Evolutionary conservation across 306 rosid genomes (phyloP).

Genomic region (Quercus alba): DNA sequence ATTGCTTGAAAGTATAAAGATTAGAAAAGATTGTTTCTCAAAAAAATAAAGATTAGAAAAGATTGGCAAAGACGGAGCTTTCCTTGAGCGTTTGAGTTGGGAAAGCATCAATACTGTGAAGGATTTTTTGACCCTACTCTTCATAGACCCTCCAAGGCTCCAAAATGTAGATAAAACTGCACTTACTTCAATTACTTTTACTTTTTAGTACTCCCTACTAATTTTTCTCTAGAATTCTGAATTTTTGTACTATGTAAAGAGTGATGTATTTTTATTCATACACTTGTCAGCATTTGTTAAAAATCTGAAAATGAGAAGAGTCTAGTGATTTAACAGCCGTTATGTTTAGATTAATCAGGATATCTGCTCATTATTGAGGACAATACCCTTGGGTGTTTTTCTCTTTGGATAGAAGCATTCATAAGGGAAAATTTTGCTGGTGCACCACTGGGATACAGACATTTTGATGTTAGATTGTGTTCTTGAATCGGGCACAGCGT

Average conservation of each 20-base stretch:
- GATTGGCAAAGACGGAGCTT: constrained; percentile 98
- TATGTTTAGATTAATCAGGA: not conserved
- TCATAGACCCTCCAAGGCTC: constrained; percentile 66
- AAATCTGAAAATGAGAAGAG: not conserved
- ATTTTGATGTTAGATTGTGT: not conserved
- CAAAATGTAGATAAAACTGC: constrained; percentile 57
- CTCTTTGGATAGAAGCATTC: not conserved
- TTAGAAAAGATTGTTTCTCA: constrained; percentile 90
- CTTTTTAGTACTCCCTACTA: not conserved
- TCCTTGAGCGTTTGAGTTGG: constrained; percentile 66
- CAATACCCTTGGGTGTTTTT: not conserved
- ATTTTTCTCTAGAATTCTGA: not conserved
- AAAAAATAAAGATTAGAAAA: constrained; percentile 92
- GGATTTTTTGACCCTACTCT: constrained; percentile 84
- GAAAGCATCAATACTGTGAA: constrained; percentile 63
- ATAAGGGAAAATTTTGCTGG: not conserved
- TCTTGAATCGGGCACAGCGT: not conserved
- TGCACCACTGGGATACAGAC: not conserved
- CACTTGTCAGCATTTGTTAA: not conserved
- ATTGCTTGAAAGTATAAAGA: constrained; percentile 87
- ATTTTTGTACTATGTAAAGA: not conserved
- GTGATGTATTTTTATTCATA: not conserved
- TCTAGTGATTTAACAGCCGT: not conserved
- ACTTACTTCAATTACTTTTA: constrained; percentile 1
- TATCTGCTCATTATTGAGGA: not conserved